These are phyloP conservation scores for Colletotrichum sublineola DNA, from an alignment of 2,329 filamentous ascomycete genomes.

Conservation along the genomic window DNA sequence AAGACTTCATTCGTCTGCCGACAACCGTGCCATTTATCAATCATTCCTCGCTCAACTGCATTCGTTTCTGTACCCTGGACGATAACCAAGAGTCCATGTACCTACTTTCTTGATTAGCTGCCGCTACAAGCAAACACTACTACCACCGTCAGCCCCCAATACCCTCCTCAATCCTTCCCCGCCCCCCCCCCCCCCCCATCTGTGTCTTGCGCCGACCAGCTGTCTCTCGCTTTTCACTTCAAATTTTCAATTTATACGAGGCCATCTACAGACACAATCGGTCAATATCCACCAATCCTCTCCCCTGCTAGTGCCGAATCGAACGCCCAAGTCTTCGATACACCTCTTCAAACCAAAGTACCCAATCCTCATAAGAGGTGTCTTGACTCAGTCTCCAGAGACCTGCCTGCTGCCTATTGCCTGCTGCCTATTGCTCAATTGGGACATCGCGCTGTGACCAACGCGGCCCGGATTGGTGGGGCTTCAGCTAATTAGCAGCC, in stretches of 20 bases:
- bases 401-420: slow-evolving; percentile 35
- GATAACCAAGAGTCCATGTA: slow-evolving; percentile 12
- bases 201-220: neutral
- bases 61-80: slow-evolving; percentile 8
- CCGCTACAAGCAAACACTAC: slow-evolving; percentile 5
- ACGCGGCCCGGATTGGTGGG: slow-evolving; percentile 25
- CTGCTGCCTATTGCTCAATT: slow-evolving; percentile 34
- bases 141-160: slow-evolving; percentile 2
- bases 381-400: slow-evolving; percentile 29
- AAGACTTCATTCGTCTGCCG: slow-evolving; percentile 12
- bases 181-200: slow-evolving; percentile 4
- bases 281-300: slow-evolving; percentile 23
- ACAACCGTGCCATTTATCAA: slow-evolving; percentile 30
- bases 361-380: slow-evolving; percentile 12
- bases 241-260: neutral
- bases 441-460: slow-evolving; percentile 18
- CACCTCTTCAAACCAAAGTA: slow-evolving; percentile 15
- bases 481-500: neutral
- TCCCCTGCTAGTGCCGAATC: neutral
- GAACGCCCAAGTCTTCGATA: neutral
- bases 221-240: slow-evolving; percentile 1
- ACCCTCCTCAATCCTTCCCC: neutral
- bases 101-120: slow-evolving; percentile 2
- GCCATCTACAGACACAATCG: neutral
- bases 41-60: slow-evolving; percentile 20